Evolutionary conservation across 805 yeast species (phyloP).

Genomic region (Pichia heedii): DNA sequence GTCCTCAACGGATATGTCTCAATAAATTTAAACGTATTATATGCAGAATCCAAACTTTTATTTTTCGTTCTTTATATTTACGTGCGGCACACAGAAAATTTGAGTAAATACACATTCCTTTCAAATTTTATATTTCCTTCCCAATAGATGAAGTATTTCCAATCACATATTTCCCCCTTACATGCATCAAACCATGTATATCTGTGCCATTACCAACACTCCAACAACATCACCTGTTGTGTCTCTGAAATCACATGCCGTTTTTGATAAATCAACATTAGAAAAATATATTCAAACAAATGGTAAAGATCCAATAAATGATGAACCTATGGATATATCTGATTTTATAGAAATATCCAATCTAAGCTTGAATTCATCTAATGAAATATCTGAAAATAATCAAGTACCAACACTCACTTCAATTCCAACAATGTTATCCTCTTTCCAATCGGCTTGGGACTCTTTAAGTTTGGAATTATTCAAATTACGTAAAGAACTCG

Average conservation of each 20-base stretch:
- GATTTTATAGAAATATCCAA: slow-evolving; percentile 43
- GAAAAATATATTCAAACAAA: slow-evolving; percentile 53
- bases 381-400: background rate
- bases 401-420: slow-evolving; percentile 37
- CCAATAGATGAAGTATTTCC: too few species aligned
- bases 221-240: slow-evolving; percentile 64
- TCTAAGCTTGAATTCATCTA: slow-evolving; percentile 11
- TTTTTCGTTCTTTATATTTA: too few species aligned
- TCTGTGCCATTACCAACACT: slow-evolving; percentile 52
- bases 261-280: slow-evolving; percentile 60
- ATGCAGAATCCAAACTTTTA: too few species aligned
- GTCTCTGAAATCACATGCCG: slow-evolving; percentile 58
- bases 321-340: slow-evolving; percentile 46
- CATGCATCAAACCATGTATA: slow-evolving; percentile 10
- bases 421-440: slow-evolving; percentile 66
- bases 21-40: too few species aligned
- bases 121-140: too few species aligned
- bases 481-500: slow-evolving; percentile 62
- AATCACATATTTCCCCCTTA: too few species aligned
- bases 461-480: slow-evolving; percentile 75
- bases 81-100: too few species aligned
- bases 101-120: too few species aligned
- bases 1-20: slow-evolving; percentile 15
- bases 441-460: slow-evolving; percentile 88
- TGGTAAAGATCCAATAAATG: slow-evolving; percentile 68